A percentile compares a stretch with the other conserved stretches of the same genome.
Conservation (phyloP, 176 grass and related monocot genomes). For the Phoenix dactylifera region DNA sequence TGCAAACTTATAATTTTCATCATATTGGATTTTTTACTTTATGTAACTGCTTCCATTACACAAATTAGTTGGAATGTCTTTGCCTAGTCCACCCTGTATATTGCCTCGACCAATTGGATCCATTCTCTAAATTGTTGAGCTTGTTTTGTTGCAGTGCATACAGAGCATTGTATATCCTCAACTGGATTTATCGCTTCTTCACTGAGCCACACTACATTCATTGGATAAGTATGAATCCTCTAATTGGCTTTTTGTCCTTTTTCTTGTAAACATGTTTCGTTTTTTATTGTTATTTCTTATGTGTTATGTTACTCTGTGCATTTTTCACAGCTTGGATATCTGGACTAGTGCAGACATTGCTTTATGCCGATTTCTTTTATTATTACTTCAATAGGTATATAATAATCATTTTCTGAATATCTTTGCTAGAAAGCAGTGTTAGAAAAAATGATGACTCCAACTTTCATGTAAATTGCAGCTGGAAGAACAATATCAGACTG, state of each 20-base stretch:
- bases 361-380: constrained; percentile 96
- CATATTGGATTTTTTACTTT: no score
- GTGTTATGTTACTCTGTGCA: neutral
- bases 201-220: constrained; percentile 74
- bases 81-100: no score
- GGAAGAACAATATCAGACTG: constrained; percentile 60
- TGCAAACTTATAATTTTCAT: no score
- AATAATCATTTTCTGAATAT: neutral
- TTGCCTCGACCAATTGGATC: no score
- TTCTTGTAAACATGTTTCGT: neutral
- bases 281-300: neutral
- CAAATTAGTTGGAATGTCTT: no score
- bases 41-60: no score
- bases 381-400: constrained; percentile 91
- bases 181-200: constrained; percentile 91
- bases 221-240: constrained; percentile 74
- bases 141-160: constrained; percentile 27
- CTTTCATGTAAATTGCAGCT: constrained; percentile 42
- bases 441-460: constrained; percentile 11
- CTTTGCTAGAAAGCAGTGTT: constrained; percentile 3
- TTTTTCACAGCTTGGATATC: constrained; percentile 66
- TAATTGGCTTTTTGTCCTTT: neutral
- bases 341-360: constrained; percentile 65
- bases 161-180: constrained; percentile 79
- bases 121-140: constrained; percentile 5